Conservation (phyloP, 1,284 basidiomycete genomes). For the Butyriboletus appendiculatus region DNA sequence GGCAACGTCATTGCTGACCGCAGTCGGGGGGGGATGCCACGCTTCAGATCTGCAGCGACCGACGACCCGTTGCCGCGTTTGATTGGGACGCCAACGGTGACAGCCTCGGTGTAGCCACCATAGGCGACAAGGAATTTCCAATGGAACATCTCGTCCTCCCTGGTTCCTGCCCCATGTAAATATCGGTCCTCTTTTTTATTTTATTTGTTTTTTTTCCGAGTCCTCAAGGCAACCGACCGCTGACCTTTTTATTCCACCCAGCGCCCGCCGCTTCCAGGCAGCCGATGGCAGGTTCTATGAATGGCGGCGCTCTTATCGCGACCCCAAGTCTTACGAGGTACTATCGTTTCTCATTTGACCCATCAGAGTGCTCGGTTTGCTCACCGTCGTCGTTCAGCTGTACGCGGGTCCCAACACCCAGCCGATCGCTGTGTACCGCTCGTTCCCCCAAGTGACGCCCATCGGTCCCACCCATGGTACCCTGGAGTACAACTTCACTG, state of each 20-base stretch:
- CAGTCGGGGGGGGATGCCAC: too few species aligned
- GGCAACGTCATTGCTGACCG: too few species aligned
- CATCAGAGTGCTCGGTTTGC: neutral
- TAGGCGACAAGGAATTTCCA: conserved; percentile 54
- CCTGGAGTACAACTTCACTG: conserved; percentile 60
- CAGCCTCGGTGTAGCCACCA: conserved; percentile 56
- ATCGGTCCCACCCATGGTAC: conserved; percentile 64
- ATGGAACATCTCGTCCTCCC: conserved; percentile 63
- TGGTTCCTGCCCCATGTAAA: conserved; percentile 50
- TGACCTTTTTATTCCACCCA: conserved; percentile 33
- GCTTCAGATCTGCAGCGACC: conserved; percentile 47
- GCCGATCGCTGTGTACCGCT: conserved; percentile 59
- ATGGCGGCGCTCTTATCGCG: conserved; percentile 56
- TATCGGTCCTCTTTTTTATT: neutral
- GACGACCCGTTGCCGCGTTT: conserved; percentile 55
- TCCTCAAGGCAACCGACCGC: neutral
- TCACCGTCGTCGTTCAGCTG: conserved; percentile 38
- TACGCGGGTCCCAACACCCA: conserved; percentile 43
- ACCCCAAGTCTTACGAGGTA: conserved; percentile 58
- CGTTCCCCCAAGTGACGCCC: conserved; percentile 51
- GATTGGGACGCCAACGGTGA: conserved; percentile 58
- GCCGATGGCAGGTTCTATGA: conserved; percentile 55
- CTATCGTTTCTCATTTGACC: conserved; percentile 16
- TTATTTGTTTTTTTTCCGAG: neutral
- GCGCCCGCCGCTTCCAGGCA: conserved; percentile 59